phyloP scores from a whole-genome alignment of 2,329 filamentous ascomycete species.

The Amesomyces nigricolor region DNA sequence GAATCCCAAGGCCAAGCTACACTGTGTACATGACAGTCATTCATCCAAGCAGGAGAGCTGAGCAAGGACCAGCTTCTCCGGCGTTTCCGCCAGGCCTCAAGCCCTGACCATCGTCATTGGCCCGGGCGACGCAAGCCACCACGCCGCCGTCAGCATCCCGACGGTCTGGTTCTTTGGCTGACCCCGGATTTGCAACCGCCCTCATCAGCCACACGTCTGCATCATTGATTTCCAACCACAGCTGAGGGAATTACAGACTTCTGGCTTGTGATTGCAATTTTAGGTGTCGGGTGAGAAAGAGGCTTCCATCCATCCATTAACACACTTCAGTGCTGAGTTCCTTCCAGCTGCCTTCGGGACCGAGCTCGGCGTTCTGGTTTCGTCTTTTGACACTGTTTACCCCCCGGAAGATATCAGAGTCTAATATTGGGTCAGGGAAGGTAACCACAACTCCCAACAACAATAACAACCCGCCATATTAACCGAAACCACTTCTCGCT shows the following conservation, averaged over 20 bases:
- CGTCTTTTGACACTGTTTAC: too few relatives aligned
- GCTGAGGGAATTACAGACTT: too few relatives aligned
- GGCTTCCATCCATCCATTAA: neutral
- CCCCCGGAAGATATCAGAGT: too few relatives aligned
- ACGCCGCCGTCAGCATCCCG: neutral
- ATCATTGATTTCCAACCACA: neutral
- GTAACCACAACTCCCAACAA: too few relatives aligned
- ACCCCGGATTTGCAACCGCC: neutral
- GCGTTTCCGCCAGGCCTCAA: neutral
- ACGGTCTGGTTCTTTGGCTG: slow-evolving; percentile 5
- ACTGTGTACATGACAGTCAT: neutral
- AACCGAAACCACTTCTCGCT: too few relatives aligned
- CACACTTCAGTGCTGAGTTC: too few relatives aligned
- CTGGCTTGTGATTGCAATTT: too few relatives aligned
- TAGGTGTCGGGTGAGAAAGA: too few relatives aligned
- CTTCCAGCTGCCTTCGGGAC: too few relatives aligned
- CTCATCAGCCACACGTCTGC: neutral
- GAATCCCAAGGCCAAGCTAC: neutral
- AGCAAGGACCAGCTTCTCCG: neutral
- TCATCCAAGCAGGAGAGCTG: neutral
- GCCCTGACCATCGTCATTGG: neutral
- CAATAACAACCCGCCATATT: too few relatives aligned
- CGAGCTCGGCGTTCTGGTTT: too few relatives aligned
- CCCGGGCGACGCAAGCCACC: neutral
- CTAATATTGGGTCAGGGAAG: too few relatives aligned